These are phyloP conservation scores for Cyberlindnera subsufficiens DNA, from an alignment of 805 yeast species.

Conservation along the genomic window DNA sequence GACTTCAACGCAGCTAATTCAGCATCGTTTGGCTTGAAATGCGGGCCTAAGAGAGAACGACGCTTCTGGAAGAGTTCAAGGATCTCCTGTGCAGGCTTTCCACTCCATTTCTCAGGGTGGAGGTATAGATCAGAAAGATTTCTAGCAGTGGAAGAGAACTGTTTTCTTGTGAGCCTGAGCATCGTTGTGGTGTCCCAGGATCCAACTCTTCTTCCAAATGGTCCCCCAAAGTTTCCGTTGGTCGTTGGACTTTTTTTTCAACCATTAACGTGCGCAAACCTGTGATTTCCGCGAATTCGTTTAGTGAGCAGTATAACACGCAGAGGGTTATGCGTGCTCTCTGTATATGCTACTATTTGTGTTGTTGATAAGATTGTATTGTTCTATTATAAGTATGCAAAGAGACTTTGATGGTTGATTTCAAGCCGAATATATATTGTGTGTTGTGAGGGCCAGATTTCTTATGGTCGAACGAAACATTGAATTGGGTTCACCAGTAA, in stretches of 20 bases:
- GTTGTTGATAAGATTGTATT: too few relatives aligned
- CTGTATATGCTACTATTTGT: too few relatives aligned
- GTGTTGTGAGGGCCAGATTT: too few relatives aligned
- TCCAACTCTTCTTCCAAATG: not conserved
- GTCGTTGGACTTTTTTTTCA: slow-evolving; percentile 8
- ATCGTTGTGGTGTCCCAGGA: not conserved
- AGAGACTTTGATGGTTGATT: too few relatives aligned
- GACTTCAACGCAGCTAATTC: slow-evolving; percentile 54
- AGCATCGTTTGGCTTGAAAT: slow-evolving; percentile 41
- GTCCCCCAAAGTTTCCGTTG: not conserved
- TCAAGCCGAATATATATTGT: too few relatives aligned
- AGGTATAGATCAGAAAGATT: slow-evolving; percentile 9
- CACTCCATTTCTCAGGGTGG: slow-evolving; percentile 63
- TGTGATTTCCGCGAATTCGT: not conserved
- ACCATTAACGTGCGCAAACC: not conserved
- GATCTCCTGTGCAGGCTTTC: slow-evolving; percentile 57
- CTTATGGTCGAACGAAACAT: too few relatives aligned
- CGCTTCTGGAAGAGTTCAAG: slow-evolving; percentile 57
- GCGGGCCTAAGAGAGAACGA: slow-evolving; percentile 45
- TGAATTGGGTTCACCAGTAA: too few relatives aligned
- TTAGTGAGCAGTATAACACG: not conserved
- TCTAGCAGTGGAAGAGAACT: slow-evolving; percentile 10
- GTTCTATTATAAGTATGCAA: too few relatives aligned
- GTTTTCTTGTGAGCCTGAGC: slow-evolving; percentile 14
- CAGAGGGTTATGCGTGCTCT: too few relatives aligned